Conservation (phyloP, 345 rosid genomes). For the Dipteronia dyeriana region DNA sequence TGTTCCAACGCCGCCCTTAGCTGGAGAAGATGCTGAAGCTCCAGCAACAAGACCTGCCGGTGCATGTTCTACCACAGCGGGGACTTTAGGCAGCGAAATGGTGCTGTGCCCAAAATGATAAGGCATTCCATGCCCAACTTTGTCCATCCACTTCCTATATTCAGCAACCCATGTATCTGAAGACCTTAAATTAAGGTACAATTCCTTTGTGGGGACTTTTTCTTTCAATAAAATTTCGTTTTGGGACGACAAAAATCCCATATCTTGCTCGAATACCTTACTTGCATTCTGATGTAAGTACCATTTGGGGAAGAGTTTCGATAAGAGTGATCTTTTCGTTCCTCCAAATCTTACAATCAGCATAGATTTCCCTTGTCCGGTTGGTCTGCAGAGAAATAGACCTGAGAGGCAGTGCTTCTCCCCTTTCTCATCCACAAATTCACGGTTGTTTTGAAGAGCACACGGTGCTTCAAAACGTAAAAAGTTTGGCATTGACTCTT, state of each 20-base stretch:
- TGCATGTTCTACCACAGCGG: slow-evolving; percentile 88
- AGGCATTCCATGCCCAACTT: slow-evolving; percentile 98
- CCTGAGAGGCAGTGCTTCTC: slow-evolving; percentile 67
- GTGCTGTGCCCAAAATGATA: slow-evolving; percentile 83
- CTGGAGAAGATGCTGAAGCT: slow-evolving; percentile 67
- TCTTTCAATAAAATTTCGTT: slow-evolving; percentile 79
- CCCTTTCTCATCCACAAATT: slow-evolving; percentile 61
- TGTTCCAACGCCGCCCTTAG: slow-evolving; percentile 74
- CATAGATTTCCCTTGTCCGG: slow-evolving; percentile 97
- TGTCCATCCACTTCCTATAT: slow-evolving; percentile 97
- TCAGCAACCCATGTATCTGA: slow-evolving; percentile 91
- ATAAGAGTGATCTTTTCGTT: slow-evolving; percentile 56
- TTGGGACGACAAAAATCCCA: slow-evolving; percentile 92
- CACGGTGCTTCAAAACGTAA: slow-evolving; percentile 83
- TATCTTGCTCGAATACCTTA: slow-evolving; percentile 92
- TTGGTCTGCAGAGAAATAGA: slow-evolving; percentile 89
- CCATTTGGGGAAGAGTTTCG: slow-evolving; percentile 70
- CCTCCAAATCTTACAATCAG: slow-evolving; percentile 83
- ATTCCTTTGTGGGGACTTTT: slow-evolving; percentile 78
- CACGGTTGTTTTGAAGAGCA: slow-evolving; percentile 73
- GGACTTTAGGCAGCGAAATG: slow-evolving; percentile 59
- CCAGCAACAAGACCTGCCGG: slow-evolving; percentile 86
- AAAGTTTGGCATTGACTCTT: slow-evolving; percentile 44
- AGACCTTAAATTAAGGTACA: slow-evolving; percentile 74
- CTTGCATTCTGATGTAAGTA: slow-evolving; percentile 83